Percentiles rank a stretch among this genome's conserved stretches.
These are phyloP conservation scores for Rhynchospora tenuis DNA, from an alignment of 176 grass and related monocot genomes.

Conservation along the genomic window DNA sequence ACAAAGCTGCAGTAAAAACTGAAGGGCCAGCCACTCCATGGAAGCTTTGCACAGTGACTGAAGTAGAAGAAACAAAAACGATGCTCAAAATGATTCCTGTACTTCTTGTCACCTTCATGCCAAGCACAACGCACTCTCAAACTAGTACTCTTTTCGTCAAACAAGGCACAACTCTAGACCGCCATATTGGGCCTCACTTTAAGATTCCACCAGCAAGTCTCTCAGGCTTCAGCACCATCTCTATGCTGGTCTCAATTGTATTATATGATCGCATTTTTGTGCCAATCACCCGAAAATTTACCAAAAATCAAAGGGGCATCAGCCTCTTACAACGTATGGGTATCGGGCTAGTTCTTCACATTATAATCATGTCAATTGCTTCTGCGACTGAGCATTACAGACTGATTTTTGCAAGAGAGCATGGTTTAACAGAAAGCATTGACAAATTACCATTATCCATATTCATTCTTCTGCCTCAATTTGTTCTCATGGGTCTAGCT, in stretches of 20 bases:
- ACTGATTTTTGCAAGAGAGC: conserved; percentile 40
- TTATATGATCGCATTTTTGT: conserved; percentile 74
- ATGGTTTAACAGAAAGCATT: conserved; percentile 44
- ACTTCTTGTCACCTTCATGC: conserved; percentile 62
- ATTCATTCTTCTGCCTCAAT: conserved; percentile 78
- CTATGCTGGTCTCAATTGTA: conserved; percentile 64
- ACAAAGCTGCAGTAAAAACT: conserved; percentile 68
- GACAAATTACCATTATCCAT: conserved; percentile 54
- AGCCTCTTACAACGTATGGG: conserved; percentile 76
- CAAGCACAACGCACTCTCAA: conserved; percentile 61
- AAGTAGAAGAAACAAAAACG: conserved; percentile 85
- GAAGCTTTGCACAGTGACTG: conserved; percentile 80
- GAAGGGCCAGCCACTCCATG: conserved; percentile 26
- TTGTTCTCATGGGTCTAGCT: conserved; percentile 77
- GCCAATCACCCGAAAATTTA: conserved; percentile 48
- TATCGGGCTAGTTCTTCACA: conserved; percentile 62
- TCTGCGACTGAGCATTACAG: conserved; percentile 58
- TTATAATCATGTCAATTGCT: conserved; percentile 73
- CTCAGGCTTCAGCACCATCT: conserved; percentile 66
- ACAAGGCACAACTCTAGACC: conserved; percentile 79
- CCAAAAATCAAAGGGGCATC: conserved; percentile 74
- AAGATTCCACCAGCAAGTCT: conserved; percentile 71
- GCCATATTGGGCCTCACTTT: conserved; percentile 47
- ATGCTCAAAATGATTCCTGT: conserved; percentile 88
- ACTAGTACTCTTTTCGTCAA: conserved; percentile 88